Evolutionary conservation across 371 early-diverging fungal species (phyloP), one percentile per base, ranked within the genome.

Genomic region (Mortierella sp.): DNA sequence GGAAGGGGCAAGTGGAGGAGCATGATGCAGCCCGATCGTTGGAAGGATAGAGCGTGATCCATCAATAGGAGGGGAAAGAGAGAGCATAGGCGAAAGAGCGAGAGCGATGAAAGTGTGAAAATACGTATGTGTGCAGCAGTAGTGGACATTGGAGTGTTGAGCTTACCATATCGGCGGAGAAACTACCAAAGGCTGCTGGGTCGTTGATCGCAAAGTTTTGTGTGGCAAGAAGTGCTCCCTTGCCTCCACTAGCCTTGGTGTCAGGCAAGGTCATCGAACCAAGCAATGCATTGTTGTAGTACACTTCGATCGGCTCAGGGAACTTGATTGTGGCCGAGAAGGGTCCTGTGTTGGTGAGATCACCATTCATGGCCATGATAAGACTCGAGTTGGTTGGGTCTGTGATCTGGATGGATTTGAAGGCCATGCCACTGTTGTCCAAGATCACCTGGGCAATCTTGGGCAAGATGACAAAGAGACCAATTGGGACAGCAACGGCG

Each of bases 361-460:
- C 57, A 47, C 84, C 84, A 29, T 81, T 60, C 85, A 90, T 82
- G 29, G 66, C 65, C 85, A 87, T 82, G 43, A 71, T 82, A 28
- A 86, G 80, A 18, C 83, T 82, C 14, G 64, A 66, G 59, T 86
- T 84, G 44, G 83, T 76, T 4, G 76, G 72, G 52, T 85, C 84
- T 14, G 87, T 70, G 60, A 90, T 88, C 44, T 84, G 79, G 26
- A 86, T 83, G 46, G 44, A 58, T 43, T 82, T 62, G 51, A 89
- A 82, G 25, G 63, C 56, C 68, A 89, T 85, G 37, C 69, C 67
- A 14, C 84, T 65, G 43, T 81, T 55, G 58, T 89, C 81, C 67
- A 89, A 70, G 62, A 85, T 83, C 9, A 68, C 29, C 67, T 90
- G 90, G 55, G 86, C 87, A 52, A 90, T 74, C 76, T 84, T 85